Evolutionary conservation across 2,329 filamentous ascomycete genomes (phyloP).

Genomic region (Microsporum audouinii): DNA sequence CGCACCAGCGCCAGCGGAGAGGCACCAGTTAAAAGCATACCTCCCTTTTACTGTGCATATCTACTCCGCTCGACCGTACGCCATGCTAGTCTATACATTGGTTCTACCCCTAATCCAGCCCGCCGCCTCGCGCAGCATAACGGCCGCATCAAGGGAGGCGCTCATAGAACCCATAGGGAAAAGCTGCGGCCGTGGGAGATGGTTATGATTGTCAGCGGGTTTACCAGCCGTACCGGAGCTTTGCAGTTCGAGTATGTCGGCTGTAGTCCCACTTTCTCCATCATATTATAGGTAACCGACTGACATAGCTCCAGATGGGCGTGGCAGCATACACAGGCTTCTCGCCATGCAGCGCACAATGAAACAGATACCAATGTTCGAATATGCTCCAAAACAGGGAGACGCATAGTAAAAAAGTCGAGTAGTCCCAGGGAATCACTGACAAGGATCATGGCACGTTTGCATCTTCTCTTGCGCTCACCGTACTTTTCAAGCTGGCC

Average conservation of each 20-base stretch:
- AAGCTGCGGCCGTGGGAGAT: constrained; percentile 81
- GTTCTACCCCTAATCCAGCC: constrained; percentile 79
- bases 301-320: constrained; percentile 58
- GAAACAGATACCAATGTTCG: constrained; percentile 20
- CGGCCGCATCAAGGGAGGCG: constrained; percentile 69
- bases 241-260: constrained; percentile 77
- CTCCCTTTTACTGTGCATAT: constrained; percentile 88
- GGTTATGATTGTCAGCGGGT: constrained; percentile 74
- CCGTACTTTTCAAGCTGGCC: constrained; percentile 77
- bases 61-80: constrained; percentile 72
- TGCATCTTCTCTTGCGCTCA: constrained; percentile 69
- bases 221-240: constrained; percentile 74
- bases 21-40: constrained; percentile 46
- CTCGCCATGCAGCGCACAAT: constrained; percentile 59
- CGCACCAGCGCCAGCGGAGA: neutral
- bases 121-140: constrained; percentile 86
- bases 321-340: constrained; percentile 72
- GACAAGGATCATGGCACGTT: constrained; percentile 60
- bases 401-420: constrained; percentile 32
- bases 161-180: constrained; percentile 57
- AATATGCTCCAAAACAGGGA: constrained; percentile 20
- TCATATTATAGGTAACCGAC: neutral
- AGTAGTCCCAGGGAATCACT: constrained; percentile 50
- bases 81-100: constrained; percentile 65
- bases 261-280: neutral